Conservation (phyloP, 768 basidiomycete genomes). For the Calocera cornea region DNA sequence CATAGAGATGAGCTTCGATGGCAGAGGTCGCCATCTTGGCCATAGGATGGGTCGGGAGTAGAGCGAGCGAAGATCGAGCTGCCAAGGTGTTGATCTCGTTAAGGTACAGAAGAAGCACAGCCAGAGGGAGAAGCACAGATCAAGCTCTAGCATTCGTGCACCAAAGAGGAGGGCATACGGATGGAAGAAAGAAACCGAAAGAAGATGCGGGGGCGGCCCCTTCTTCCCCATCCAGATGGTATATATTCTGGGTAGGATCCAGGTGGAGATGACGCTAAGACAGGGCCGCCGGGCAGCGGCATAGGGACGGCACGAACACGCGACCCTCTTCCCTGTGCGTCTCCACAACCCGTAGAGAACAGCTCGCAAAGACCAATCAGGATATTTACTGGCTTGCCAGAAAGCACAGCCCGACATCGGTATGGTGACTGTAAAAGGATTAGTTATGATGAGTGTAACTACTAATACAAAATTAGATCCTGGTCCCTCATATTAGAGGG, state of each 20-base stretch:
- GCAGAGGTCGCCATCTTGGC: too few relatives aligned
- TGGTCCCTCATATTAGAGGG: neutral
- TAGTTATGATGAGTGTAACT: too few relatives aligned
- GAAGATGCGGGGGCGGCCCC: neutral
- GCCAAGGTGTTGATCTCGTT: neutral
- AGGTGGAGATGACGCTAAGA: slow-evolving; percentile 1
- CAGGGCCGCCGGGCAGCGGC: neutral
- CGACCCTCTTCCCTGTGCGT: too few relatives aligned
- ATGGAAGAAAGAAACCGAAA: neutral
- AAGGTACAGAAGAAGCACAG: neutral
- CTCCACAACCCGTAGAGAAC: too few relatives aligned
- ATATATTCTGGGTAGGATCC: neutral
- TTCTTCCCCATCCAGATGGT: slow-evolving; percentile 2
- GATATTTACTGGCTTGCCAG: too few relatives aligned
- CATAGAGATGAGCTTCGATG: too few relatives aligned
- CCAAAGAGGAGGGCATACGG: neutral
- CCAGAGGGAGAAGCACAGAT: neutral
- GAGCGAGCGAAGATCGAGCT: too few relatives aligned
- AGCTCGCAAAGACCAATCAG: too few relatives aligned
- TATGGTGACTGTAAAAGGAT: too few relatives aligned
- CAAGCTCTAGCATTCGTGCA: neutral
- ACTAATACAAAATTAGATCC: neutral
- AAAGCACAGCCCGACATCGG: too few relatives aligned
- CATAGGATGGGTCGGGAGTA: too few relatives aligned
- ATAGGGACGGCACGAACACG: neutral